Evolutionary conservation across 2,329 filamentous ascomycete genomes (phyloP).

Genomic region (Sporothrix mexicana): DNA sequence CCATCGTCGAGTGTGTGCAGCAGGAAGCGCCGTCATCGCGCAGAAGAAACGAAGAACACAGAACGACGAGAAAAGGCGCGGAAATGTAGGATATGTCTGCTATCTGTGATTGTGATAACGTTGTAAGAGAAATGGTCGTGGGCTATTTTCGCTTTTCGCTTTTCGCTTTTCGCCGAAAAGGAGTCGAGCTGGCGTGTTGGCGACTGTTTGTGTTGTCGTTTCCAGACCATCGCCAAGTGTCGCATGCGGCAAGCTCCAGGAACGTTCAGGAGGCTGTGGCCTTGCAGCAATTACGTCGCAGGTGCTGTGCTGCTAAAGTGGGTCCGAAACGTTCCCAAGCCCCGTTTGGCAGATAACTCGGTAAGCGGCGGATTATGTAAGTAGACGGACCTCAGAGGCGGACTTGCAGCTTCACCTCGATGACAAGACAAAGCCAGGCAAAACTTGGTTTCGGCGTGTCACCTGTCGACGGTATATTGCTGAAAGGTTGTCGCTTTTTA

Average conservation of each 20-base stretch:
- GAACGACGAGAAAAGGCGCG: neutral
- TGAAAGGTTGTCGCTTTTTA: too few species aligned
- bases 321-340: neutral
- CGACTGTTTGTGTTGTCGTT: too few species aligned
- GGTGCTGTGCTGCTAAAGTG: neutral
- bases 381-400: neutral
- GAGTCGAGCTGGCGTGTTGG: neutral
- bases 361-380: neutral
- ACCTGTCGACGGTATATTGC: too few species aligned
- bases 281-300: slow-evolving; percentile 15
- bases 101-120: too few species aligned
- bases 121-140: neutral
- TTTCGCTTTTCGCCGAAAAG: neutral
- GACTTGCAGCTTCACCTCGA: slow-evolving; percentile 16
- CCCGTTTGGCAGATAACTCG: neutral
- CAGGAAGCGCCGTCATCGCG: slow-evolving; percentile 32
- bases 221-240: too few species aligned
- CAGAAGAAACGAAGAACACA: neutral
- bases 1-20: slow-evolving; percentile 31
- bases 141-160: too few species aligned
- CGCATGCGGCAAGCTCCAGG: neutral
- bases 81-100: neutral
- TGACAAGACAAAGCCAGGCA: neutral
- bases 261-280: slow-evolving; percentile 23
- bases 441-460: neutral